phyloP scores from a whole-genome alignment of 768 basidiomycete genomes.

The Boletus sp. region DNA sequence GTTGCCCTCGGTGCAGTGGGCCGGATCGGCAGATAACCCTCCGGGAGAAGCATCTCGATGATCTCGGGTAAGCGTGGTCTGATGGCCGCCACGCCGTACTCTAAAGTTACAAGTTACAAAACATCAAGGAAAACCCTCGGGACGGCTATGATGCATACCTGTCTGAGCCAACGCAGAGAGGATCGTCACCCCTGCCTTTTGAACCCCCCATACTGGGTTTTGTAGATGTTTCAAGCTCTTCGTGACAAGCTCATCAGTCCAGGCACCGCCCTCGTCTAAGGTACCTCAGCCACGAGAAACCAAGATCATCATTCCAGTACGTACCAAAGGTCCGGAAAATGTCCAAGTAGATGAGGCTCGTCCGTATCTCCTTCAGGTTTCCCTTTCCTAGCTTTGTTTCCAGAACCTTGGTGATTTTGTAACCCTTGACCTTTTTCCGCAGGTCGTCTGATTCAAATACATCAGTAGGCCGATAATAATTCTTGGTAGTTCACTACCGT shows the following conservation, averaged over 20 bases:
- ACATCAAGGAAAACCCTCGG: neutral
- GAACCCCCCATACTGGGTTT: slow-evolving; percentile 11
- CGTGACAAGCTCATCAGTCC: neutral
- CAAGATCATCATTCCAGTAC: neutral
- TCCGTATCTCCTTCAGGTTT: slow-evolving; percentile 16
- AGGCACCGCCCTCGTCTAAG: neutral
- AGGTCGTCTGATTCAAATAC: slow-evolving; percentile 6
- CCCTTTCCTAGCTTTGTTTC: slow-evolving; percentile 16
- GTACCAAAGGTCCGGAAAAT: slow-evolving; percentile 24
- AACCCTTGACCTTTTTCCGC: slow-evolving; percentile 11
- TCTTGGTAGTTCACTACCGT: slow-evolving; percentile 9
- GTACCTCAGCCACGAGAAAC: neutral
- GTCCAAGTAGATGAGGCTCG: slow-evolving; percentile 23
- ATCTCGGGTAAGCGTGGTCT: slow-evolving; percentile 6
- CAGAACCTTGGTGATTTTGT: slow-evolving; percentile 20
- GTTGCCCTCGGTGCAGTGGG: neutral
- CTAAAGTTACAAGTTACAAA: neutral
- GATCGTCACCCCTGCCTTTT: slow-evolving; percentile 25
- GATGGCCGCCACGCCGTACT: slow-evolving; percentile 15
- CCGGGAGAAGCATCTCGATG: slow-evolving; percentile 18
- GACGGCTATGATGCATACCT: neutral
- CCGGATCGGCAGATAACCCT: slow-evolving; percentile 4
- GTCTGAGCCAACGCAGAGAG: slow-evolving; percentile 24
- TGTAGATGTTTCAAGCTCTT: slow-evolving; percentile 9
- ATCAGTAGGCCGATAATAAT: neutral